Base-by-base conservation (phyloP, 306 rosid genomes). In the Malus orientalis region DNA sequence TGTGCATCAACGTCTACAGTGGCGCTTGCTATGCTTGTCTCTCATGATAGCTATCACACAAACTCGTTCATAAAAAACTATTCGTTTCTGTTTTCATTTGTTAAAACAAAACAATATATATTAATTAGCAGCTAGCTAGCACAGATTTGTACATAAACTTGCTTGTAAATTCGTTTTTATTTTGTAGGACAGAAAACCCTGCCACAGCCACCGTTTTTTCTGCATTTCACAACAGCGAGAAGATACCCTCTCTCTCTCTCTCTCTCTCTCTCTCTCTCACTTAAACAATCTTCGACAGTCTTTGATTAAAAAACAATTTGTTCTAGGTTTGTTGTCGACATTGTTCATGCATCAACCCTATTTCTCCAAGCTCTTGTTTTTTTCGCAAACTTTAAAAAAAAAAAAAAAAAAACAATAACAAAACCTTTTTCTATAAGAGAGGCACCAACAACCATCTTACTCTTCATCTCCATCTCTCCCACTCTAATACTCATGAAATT, bases 1-100 rank as follows among this genome's bases (percentile, higher is more conserved):
- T 61, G 77, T 74, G 69, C 77, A 22, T 11, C 45, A 61, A 44
- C 77, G 60, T 40, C 69, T 60, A 45, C 70, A 11, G 18, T 74
- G 77, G 30, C 70, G 47, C 77, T 61, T 74, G 4, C 29, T 30
- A 10, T 42, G 77, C 30, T 22, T 44, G 4, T 18, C 69, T 61
- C 59, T 40, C 8, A 49, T 4, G 55, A 8, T 49, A 49, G 18
- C 19, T 14, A 15, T 49, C 55, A 15, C 2, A 15, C 55, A 49
- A 49, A 49, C 54, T 49, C 5, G 54, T 49, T 49, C 16, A 16
- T 47, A 47, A 47, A 47, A 47, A 14, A 4, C 19, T 15, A 49
- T 15, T 49, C 20, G 20, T 49, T 49, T 49, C 55, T 49, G 16
- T 10, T 22, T 58, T 58, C 22, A 10, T 58, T 22, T 22, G 27